phyloP scores from a whole-genome alignment of 441 rosid genomes.

The Syzygium malaccense region DNA sequence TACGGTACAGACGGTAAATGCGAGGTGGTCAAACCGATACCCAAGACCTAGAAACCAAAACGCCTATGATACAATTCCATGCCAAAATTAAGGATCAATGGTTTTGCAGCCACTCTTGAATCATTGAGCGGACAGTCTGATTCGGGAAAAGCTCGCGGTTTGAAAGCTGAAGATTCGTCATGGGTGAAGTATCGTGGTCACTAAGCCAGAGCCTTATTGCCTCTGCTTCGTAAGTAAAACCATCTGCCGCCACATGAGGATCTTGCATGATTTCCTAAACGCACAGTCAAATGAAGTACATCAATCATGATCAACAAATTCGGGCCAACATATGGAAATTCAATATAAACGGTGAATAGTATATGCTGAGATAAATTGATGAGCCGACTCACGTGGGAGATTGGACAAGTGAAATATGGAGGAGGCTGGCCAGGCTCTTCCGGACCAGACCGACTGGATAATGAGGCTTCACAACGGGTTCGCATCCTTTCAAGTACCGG shows the following conservation, averaged over 20 bases:
- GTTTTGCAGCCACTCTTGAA: not conserved
- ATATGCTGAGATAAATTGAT: not conserved
- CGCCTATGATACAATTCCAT: not conserved
- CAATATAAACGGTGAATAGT: not conserved
- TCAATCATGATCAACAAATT: not conserved
- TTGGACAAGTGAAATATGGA: not conserved
- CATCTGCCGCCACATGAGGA: conserved; percentile 10
- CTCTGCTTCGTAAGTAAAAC: not conserved
- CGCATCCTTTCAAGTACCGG: not conserved
- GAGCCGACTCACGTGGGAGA: not conserved
- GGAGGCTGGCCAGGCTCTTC: not conserved
- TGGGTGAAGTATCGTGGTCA: conserved; percentile 1
- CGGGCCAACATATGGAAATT: not conserved
- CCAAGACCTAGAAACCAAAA: not conserved
- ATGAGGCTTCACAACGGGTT: not conserved
- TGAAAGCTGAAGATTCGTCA: conserved; percentile 4
- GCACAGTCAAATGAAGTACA: not conserved
- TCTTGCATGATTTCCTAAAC: conserved; percentile 2
- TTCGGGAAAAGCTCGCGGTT: not conserved
- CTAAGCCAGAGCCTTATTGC: not conserved
- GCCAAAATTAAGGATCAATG: not conserved
- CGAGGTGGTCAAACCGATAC: not conserved
- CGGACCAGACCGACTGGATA: not conserved
- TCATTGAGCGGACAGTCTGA: not conserved
- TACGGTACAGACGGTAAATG: not conserved